These are phyloP conservation scores for Talaromyces atroroseus DNA, from an alignment of 2,329 filamentous ascomycete genomes.

Conservation along the genomic window DNA sequence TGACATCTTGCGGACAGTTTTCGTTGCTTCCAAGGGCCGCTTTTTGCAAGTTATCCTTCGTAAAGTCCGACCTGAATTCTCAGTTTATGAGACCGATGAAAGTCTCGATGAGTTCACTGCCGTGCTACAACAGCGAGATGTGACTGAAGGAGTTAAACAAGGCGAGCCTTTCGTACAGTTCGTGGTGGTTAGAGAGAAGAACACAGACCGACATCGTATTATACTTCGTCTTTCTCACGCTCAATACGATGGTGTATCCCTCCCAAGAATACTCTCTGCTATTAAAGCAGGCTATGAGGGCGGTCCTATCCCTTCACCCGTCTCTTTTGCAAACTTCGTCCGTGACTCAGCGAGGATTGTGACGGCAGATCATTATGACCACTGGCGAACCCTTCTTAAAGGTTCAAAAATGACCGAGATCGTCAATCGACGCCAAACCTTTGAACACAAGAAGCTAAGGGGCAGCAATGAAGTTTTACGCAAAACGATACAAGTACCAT, in stretches of 20 bases:
- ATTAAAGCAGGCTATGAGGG: constrained; percentile 52
- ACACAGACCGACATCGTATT: constrained; percentile 44
- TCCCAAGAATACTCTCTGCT: constrained; percentile 57
- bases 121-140: constrained; percentile 52
- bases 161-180: constrained; percentile 59
- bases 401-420: constrained; percentile 49
- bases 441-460: constrained; percentile 32
- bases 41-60: constrained; percentile 57
- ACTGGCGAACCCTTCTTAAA: constrained; percentile 57
- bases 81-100: constrained; percentile 49
- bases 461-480: constrained; percentile 31
- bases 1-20: constrained; percentile 63
- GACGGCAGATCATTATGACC: constrained; percentile 47
- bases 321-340: constrained; percentile 46
- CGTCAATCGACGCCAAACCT: constrained; percentile 25
- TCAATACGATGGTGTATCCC: constrained; percentile 64
- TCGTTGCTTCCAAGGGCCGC: constrained; percentile 48
- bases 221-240: constrained; percentile 61
- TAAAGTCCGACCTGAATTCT: constrained; percentile 47
- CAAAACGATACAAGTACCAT: constrained; percentile 33
- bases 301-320: constrained; percentile 32
- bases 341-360: constrained; percentile 34
- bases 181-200: constrained; percentile 46
- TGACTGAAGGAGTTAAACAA: constrained; percentile 51
- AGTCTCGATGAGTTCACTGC: constrained; percentile 48